Evolutionary conservation across 2,329 filamentous ascomycete species (phyloP), one percentile per base, ranked within the genome.

Genomic region (Claviceps cyperi): DNA sequence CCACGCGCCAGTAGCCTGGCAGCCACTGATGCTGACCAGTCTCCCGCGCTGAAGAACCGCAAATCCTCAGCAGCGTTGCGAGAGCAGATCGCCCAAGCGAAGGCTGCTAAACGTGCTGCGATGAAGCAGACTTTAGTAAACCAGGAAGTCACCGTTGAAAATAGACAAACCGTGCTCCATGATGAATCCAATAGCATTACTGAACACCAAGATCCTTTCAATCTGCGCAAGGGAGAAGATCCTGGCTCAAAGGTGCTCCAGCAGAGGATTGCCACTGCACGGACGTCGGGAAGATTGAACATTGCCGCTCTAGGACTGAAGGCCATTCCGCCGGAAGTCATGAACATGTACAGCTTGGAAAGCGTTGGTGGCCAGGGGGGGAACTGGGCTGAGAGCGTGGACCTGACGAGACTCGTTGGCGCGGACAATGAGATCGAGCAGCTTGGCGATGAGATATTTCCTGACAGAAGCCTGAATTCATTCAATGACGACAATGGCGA

Each of bases 1-100:
- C 54, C 59, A 2, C 52, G 62, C 0, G 48, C 56, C 44, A 19
- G 56, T 5, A 48, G 57, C 13, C 45, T 54, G 19, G 55, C 53
- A 22, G 53, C 49, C 4, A 46, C 52, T 5, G 51, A 54, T 1
- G 36, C 50, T 0, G 57, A 58, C 14, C 53, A 56, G 11, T 49
- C 56, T 19, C 51, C 56, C 6, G 58, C 58, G 0, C 52, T 59
- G 5, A 59, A 65, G 0, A 62, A 57, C 49, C 64, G 68, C 39
- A 92, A 86, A 58, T 89, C 89, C 0, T 96, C 91, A 0, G 72
- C 77, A 15, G 83, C 89, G 0, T 69, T 98, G 14, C 80, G 92
- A 36, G 88, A 96, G 48, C 90, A 92, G 49, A 96, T 97, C 54
- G 88, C 90, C 38, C 91, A 90, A 58, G 91, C 92, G 1, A 94